A percentile compares a stretch with the other conserved stretches of the same genome.
These are phyloP conservation scores for Saccharomycopsis fibuligera DNA, from an alignment of 805 yeast species.

Conservation along the genomic window DNA sequence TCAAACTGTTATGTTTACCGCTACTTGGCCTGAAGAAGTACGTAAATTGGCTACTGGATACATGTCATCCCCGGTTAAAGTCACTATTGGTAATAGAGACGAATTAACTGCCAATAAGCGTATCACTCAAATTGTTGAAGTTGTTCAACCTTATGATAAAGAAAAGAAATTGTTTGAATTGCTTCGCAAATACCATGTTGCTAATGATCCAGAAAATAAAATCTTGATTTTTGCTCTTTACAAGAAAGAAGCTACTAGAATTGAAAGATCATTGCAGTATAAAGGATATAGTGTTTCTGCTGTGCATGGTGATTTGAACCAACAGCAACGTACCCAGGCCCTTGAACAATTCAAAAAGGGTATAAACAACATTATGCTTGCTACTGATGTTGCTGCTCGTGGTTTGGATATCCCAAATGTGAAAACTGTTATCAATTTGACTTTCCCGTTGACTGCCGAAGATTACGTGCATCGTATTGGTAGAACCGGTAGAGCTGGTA, in stretches of 20 bases:
- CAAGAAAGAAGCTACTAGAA: constrained; percentile 92
- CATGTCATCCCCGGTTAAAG: constrained; percentile 80
- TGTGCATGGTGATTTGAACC: constrained; percentile 92
- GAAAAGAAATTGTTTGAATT: constrained; percentile 70
- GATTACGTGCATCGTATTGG: constrained; percentile 97
- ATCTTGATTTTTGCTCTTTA: constrained; percentile 88
- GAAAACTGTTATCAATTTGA: constrained; percentile 87
- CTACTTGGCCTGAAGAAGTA: constrained; percentile 99
- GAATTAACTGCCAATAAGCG: constrained; percentile 92
- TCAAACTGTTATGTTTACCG: constrained; percentile 97
- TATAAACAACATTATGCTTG: constrained; percentile 66
- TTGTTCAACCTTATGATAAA: constrained; percentile 73
- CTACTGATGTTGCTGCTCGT: constrained; percentile 98
- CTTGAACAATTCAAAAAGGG: constrained; percentile 82
- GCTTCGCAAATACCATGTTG: constrained; percentile 67
- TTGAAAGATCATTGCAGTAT: constrained; percentile 66
- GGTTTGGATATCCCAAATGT: constrained; percentile 98
- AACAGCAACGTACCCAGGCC: constrained; percentile 86
- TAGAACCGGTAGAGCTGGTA: constrained; percentile 97
- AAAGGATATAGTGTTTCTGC: constrained; percentile 84
- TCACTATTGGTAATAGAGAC: constrained; percentile 90
- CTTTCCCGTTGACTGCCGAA: constrained; percentile 94
- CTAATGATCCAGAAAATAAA: constrained; percentile 64
- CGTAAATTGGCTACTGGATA: constrained; percentile 83
- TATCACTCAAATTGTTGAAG: constrained; percentile 90